phyloP scores from a whole-genome alignment of 169 alveolate species.

The Babesia gibsoni region DNA sequence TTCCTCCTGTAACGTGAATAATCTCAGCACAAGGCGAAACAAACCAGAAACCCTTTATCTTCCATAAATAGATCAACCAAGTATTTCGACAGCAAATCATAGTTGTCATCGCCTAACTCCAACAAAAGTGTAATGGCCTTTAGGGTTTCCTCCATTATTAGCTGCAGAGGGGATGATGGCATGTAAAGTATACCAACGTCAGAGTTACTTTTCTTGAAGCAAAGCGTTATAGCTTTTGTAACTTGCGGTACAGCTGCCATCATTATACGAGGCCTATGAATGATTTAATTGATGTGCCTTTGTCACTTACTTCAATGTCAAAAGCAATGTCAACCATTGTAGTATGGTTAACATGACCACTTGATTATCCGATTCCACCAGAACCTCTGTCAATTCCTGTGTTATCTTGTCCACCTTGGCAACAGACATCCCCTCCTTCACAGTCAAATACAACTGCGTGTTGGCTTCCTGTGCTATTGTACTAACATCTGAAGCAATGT shows the following conservation, averaged over 20 bases:
- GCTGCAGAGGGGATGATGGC: neutral
- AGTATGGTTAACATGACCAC: slow-evolving; percentile 51
- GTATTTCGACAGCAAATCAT: slow-evolving; percentile 49
- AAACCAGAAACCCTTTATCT: slow-evolving; percentile 43
- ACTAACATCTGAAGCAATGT: slow-evolving; percentile 31
- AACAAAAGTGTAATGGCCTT: slow-evolving; percentile 39
- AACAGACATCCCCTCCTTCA: slow-evolving; percentile 32
- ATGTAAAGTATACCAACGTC: slow-evolving; percentile 16
- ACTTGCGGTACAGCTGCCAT: slow-evolving; percentile 5
- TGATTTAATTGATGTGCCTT: neutral
- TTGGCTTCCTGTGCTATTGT: slow-evolving; percentile 57
- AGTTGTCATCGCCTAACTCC: slow-evolving; percentile 44
- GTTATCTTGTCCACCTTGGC: slow-evolving; percentile 40
- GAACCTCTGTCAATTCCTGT: slow-evolving; percentile 9
- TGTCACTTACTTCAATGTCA: slow-evolving; percentile 14
- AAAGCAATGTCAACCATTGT: slow-evolving; percentile 51
- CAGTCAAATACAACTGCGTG: slow-evolving; percentile 18
- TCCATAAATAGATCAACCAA: slow-evolving; percentile 38
- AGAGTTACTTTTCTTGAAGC: slow-evolving; percentile 62
- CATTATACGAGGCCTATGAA: slow-evolving; percentile 44
- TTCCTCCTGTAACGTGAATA: slow-evolving; percentile 29
- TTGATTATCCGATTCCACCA: slow-evolving; percentile 17
- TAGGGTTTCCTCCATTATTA: slow-evolving; percentile 40
- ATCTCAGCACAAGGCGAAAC: neutral
- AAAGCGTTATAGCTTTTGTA: slow-evolving; percentile 37